These are phyloP conservation scores for Nicotiana rustica DNA, from an alignment of 305 asterid species.

Conservation along the genomic window DNA sequence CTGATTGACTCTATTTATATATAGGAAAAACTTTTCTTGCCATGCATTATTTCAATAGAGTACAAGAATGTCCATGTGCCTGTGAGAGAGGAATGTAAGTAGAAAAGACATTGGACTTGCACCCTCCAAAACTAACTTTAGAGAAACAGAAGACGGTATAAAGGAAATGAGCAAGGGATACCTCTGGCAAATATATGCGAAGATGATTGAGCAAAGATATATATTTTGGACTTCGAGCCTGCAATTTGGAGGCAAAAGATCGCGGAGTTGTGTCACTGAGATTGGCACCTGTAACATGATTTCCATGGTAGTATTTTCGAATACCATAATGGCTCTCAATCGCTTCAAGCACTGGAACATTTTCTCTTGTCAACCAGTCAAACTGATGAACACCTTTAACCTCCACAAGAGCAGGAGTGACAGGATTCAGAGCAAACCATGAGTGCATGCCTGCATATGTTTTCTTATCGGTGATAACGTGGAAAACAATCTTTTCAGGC, in stretches of 20 bases:
- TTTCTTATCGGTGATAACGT: slow-evolving; percentile 98
- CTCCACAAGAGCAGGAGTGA: slow-evolving; percentile 91
- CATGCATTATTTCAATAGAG: neutral
- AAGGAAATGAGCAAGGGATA: slow-evolving; percentile 42
- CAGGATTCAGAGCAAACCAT: slow-evolving; percentile 95
- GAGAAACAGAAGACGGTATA: slow-evolving; percentile 24
- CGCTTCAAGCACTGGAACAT: slow-evolving; percentile 98
- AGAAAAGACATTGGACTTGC: neutral
- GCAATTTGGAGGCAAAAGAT: slow-evolving; percentile 92
- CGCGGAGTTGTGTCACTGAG: slow-evolving; percentile 90
- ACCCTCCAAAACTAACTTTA: slow-evolving; percentile 22
- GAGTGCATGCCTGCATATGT: slow-evolving; percentile 99
- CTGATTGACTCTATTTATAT: slow-evolving; percentile 13
- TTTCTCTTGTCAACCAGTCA: slow-evolving; percentile 98
- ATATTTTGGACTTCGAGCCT: slow-evolving; percentile 96
- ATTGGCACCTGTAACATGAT: slow-evolving; percentile 92
- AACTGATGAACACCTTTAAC: slow-evolving; percentile 98
- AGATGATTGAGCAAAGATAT: slow-evolving; percentile 98
- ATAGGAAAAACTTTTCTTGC: slow-evolving; percentile 15
- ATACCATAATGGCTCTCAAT: slow-evolving; percentile 89
- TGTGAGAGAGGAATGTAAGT: neutral
- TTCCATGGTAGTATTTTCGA: slow-evolving; percentile 96
- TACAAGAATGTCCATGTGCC: neutral
- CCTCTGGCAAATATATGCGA: slow-evolving; percentile 99
- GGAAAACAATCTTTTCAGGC: slow-evolving; percentile 90